phyloP scores from a whole-genome alignment of 495 filamentous ascomycete genomes.

The Neurospora cerealis region DNA sequence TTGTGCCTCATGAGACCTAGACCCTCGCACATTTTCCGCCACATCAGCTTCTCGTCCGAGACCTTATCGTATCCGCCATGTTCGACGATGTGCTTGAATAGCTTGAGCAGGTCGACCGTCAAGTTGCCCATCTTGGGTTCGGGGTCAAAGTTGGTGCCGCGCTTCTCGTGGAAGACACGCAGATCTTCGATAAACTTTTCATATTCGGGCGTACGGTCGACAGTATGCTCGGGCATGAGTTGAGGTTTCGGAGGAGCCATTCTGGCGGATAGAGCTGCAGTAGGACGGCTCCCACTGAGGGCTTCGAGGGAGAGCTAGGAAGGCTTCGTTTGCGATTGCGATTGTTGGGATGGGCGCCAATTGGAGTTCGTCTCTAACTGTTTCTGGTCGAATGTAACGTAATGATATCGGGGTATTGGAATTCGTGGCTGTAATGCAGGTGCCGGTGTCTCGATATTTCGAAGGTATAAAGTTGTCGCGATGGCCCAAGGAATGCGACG shows the following conservation, averaged over 20 bases:
- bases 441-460: not conserved
- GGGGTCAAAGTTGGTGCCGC: constrained; percentile 61
- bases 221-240: constrained; percentile 22
- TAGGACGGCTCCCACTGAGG: constrained; percentile 7
- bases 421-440: not conserved
- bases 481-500: not conserved
- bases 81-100: constrained; percentile 59
- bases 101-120: constrained; percentile 57
- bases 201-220: constrained; percentile 52
- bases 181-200: constrained; percentile 60
- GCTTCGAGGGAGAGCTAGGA: not conserved
- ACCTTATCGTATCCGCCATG: constrained; percentile 75
- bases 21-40: constrained; percentile 60
- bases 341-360: not conserved
- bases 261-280: constrained; percentile 16
- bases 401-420: not conserved
- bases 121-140: constrained; percentile 64
- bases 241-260: constrained; percentile 29
- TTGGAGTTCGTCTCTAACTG: not conserved
- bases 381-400: not conserved
- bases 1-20: constrained; percentile 51
- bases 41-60: constrained; percentile 67
- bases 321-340: not conserved
- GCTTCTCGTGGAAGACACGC: constrained; percentile 54
- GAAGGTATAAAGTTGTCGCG: not conserved